A percentile compares a stretch with the other conserved stretches of the same genome.
Conservation (phyloP, 768 basidiomycete genomes). For the Termitomyces sp. region DNA sequence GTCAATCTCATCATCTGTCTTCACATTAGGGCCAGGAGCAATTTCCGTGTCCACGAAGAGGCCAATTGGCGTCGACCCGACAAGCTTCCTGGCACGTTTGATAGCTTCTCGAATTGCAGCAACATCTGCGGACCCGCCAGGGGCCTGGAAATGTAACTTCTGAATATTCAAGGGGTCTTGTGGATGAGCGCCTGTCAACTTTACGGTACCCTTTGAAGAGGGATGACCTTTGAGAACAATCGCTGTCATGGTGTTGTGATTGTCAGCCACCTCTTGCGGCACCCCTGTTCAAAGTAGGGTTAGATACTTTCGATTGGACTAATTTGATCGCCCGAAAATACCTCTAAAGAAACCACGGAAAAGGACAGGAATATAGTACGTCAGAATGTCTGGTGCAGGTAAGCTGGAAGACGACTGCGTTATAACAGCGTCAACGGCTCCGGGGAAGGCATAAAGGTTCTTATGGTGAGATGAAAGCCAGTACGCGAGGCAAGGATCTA, state of each 20-base stretch:
- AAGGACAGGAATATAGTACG: conserved; percentile 21
- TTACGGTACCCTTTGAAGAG: conserved; percentile 25
- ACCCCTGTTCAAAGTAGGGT: background rate
- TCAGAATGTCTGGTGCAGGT: conserved; percentile 22
- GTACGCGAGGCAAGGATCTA: conserved; percentile 26
- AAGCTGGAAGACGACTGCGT: conserved; percentile 19
- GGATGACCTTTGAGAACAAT: conserved; percentile 25
- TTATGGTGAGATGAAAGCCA: conserved; percentile 19
- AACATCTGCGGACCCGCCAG: conserved; percentile 20
- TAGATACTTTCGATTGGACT: background rate
- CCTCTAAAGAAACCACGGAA: conserved; percentile 26
- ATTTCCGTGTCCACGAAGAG: conserved; percentile 17
- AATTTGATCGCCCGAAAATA: background rate
- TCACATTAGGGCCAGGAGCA: conserved; percentile 17
- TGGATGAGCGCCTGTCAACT: conserved; percentile 24
- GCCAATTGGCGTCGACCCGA: conserved; percentile 12
- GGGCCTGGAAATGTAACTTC: conserved; percentile 24
- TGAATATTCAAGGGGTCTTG: conserved; percentile 26
- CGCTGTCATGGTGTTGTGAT: conserved; percentile 20
- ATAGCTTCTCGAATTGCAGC: conserved; percentile 22
- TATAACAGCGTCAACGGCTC: conserved; percentile 18
- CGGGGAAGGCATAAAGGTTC: conserved; percentile 24
- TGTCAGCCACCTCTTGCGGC: conserved; percentile 11
- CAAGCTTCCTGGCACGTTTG: conserved; percentile 18
- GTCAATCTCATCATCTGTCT: conserved; percentile 21